Evolutionary conservation across 306 rosid species (phyloP).

Genomic region (Macrotyloma uniflorum): DNA sequence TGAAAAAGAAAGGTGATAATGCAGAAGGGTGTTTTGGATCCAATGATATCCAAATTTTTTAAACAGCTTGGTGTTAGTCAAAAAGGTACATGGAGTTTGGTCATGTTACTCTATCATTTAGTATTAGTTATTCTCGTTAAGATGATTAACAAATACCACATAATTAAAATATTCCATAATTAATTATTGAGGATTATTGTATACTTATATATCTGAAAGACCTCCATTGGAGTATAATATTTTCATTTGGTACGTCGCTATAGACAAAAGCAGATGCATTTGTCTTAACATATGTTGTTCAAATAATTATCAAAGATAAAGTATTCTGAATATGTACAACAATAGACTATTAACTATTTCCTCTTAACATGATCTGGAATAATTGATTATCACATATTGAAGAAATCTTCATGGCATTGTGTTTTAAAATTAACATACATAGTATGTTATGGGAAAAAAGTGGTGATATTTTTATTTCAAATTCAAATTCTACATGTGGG

Average conservation of each 20-base stretch:
- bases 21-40: conserved; percentile 1
- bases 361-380: background rate
- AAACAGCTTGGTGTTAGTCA: conserved; percentile 30
- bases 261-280: conserved; percentile 24
- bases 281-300: conserved; percentile 2
- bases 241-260: background rate
- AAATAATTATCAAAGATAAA: conserved; percentile 11
- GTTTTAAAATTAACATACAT: too few species aligned
- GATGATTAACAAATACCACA: background rate
- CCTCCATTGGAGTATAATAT: conserved; percentile 13
- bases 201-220: background rate
- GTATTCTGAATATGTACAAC: background rate
- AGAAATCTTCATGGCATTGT: too few species aligned
- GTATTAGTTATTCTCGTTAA: conserved; percentile 20
- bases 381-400: too few species aligned
- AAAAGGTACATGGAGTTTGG: conserved; percentile 44
- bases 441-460: too few species aligned
- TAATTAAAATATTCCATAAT: background rate
- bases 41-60: background rate
- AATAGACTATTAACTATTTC: background rate
- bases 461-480: too few species aligned
- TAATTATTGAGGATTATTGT: conserved; percentile 31
- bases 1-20: background rate
- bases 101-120: conserved; percentile 36
- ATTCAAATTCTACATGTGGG: too few species aligned